phyloP scores from a whole-genome alignment of 2,329 filamentous ascomycete genomes.

The Penicillium sp. region DNA sequence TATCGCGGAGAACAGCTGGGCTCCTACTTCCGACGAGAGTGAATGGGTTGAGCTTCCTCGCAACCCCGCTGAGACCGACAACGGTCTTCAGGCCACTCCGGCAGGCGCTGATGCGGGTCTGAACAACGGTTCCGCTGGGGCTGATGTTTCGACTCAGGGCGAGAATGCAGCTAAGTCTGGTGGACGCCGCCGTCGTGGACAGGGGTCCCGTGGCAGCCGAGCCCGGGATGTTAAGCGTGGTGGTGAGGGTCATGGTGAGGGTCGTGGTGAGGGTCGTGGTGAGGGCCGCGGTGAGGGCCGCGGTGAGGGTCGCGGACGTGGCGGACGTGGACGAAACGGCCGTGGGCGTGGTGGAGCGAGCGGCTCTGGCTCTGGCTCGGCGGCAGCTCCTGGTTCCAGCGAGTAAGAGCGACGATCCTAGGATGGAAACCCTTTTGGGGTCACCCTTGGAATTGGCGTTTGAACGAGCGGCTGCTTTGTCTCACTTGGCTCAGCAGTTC shows the following conservation, averaged over 20 bases:
- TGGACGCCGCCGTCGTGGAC: conserved; percentile 31
- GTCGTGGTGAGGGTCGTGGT: conserved; percentile 24
- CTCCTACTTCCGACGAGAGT: conserved; percentile 57
- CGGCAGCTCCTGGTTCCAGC: conserved; percentile 15
- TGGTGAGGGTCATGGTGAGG: neutral
- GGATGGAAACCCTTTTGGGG: conserved; percentile 1
- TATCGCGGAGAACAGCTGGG: conserved; percentile 54
- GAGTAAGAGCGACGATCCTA: conserved; percentile 5
- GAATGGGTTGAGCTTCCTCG: conserved; percentile 72
- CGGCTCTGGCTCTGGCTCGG: conserved; percentile 14
- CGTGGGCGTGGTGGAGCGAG: neutral
- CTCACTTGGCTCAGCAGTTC: neutral
- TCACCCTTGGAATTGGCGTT: neutral
- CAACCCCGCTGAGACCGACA: conserved; percentile 72
- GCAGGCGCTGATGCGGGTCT: conserved; percentile 61
- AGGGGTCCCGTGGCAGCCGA: conserved; percentile 31
- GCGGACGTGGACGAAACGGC: conserved; percentile 25
- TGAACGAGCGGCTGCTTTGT: conserved; percentile 11
- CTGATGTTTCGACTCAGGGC: conserved; percentile 42
- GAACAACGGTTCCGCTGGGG: conserved; percentile 55
- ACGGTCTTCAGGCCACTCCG: conserved; percentile 60
- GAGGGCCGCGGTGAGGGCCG: conserved; percentile 29
- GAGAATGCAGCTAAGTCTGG: conserved; percentile 44
- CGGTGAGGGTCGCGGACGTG: conserved; percentile 38
- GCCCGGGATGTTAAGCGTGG: conserved; percentile 36